Conservation (phyloP, 2,329 filamentous ascomycete species). For the Coccinonectria pachysandricola region DNA sequence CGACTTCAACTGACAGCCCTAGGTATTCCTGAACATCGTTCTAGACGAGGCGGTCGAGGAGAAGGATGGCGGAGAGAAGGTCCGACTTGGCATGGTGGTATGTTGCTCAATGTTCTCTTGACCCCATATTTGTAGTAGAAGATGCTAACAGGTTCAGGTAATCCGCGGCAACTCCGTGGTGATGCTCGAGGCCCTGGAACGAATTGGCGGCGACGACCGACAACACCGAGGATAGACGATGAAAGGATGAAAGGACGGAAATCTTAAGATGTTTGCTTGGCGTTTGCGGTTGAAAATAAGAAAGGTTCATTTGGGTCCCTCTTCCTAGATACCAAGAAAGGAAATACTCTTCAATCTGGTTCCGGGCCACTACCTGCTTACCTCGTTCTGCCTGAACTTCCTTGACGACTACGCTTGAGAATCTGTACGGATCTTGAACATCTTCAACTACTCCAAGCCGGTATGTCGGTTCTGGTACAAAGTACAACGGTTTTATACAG, state of each 20-base stretch:
- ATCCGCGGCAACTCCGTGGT: slow-evolving; percentile 97
- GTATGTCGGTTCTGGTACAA: slow-evolving; percentile 34
- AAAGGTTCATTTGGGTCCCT: slow-evolving; percentile 14
- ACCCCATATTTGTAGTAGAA: neutral
- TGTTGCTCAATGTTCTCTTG: slow-evolving; percentile 22
- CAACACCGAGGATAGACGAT: slow-evolving; percentile 22
- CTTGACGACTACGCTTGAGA: too few species aligned
- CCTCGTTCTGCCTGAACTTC: slow-evolving; percentile 23
- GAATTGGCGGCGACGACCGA: slow-evolving; percentile 53
- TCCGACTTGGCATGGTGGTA: slow-evolving; percentile 85
- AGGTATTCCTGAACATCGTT: slow-evolving; percentile 98
- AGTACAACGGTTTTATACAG: slow-evolving; percentile 34
- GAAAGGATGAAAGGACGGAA: slow-evolving; percentile 8
- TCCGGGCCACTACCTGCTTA: slow-evolving; percentile 11
- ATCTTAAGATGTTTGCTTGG: slow-evolving; percentile 20
- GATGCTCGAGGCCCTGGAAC: slow-evolving; percentile 79
- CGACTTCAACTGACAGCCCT: slow-evolving; percentile 5
- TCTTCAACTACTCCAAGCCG: too few species aligned
- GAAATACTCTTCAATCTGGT: slow-evolving; percentile 10
- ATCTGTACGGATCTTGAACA: too few species aligned
- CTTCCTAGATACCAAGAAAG: slow-evolving; percentile 23
- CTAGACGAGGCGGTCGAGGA: slow-evolving; percentile 95
- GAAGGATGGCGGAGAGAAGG: slow-evolving; percentile 84
- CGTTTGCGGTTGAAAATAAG: slow-evolving; percentile 26
- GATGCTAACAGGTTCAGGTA: slow-evolving; percentile 46